A percentile compares a stretch with the other conserved stretches of the same genome.
These are phyloP conservation scores for Cladophialophora immunda DNA, from an alignment of 2,329 filamentous ascomycete genomes.

Conservation along the genomic window DNA sequence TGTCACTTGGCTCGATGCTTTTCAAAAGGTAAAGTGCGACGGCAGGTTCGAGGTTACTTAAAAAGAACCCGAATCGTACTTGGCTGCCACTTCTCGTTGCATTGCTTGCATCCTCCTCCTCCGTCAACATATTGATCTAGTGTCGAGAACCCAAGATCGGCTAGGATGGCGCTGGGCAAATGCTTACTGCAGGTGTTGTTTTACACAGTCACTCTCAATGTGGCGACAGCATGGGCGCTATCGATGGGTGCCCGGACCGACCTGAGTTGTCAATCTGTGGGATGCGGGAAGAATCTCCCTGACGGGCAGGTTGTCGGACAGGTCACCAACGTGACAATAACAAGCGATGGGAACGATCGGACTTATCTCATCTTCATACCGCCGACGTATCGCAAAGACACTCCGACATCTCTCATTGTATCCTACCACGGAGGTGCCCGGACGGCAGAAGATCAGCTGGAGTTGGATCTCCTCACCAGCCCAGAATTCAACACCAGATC, in stretches of 20 bases:
- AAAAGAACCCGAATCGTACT: neutral
- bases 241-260: neutral
- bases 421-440: conserved; percentile 49
- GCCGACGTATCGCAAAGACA: neutral
- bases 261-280: neutral
- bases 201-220: neutral
- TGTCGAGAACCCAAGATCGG: neutral
- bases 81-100: neutral
- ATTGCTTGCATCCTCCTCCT: neutral
- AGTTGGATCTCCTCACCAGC: conserved; percentile 57
- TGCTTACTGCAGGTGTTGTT: neutral
- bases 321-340: conserved; percentile 7
- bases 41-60: neutral
- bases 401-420: neutral
- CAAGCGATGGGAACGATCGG: neutral
- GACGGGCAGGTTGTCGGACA: neutral
- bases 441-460: conserved; percentile 49
- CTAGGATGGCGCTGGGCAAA: neutral
- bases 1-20: neutral
- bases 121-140: neutral
- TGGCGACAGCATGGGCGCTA: neutral
- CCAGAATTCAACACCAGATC: conserved; percentile 53
- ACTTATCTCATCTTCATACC: conserved; percentile 55
- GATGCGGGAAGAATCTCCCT: neutral
- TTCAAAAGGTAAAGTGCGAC: neutral